Evolutionary conservation across 345 rosid genomes (phyloP).

Genomic region (Mercurialis annua): DNA sequence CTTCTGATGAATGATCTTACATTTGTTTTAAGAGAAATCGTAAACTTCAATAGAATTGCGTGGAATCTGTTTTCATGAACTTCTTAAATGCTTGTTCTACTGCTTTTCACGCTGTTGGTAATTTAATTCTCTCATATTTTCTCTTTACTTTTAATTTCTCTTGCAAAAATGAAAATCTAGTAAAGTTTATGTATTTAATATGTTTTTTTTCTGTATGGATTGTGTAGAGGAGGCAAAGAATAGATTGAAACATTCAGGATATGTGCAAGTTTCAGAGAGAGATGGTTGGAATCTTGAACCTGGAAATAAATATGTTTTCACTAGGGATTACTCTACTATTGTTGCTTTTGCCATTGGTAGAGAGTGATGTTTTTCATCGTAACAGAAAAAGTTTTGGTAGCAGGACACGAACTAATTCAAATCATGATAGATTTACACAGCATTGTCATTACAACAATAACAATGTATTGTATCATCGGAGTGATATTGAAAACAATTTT

Average conservation of each 20-base stretch:
- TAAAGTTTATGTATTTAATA: no score
- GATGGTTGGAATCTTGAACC: slow-evolving; percentile 77
- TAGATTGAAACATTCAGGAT: slow-evolving; percentile 60
- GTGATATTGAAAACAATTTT: no score
- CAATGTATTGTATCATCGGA: no score
- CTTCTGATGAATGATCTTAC: no score
- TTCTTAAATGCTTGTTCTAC: slow-evolving; percentile 95
- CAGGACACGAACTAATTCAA: no score
- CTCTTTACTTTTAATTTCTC: background rate
- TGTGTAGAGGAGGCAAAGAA: slow-evolving; percentile 73
- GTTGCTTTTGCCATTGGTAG: slow-evolving; percentile 91
- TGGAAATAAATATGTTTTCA: slow-evolving; percentile 85
- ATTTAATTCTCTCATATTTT: background rate
- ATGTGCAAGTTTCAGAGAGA: slow-evolving; percentile 69
- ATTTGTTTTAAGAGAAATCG: background rate
- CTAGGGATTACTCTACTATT: slow-evolving; percentile 83
- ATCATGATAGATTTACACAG: no score
- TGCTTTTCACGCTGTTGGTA: slow-evolving; percentile 99
- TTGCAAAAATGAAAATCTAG: no score
- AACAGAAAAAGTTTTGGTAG: no score
- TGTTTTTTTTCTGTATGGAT: background rate
- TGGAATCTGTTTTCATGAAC: slow-evolving; percentile 60
- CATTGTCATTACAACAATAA: no score
- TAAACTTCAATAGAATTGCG: slow-evolving; percentile 24
- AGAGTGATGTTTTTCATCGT: slow-evolving; percentile 53